phyloP scores from a whole-genome alignment of 495 filamentous ascomycete species.

The Penicillium cataractarum region DNA sequence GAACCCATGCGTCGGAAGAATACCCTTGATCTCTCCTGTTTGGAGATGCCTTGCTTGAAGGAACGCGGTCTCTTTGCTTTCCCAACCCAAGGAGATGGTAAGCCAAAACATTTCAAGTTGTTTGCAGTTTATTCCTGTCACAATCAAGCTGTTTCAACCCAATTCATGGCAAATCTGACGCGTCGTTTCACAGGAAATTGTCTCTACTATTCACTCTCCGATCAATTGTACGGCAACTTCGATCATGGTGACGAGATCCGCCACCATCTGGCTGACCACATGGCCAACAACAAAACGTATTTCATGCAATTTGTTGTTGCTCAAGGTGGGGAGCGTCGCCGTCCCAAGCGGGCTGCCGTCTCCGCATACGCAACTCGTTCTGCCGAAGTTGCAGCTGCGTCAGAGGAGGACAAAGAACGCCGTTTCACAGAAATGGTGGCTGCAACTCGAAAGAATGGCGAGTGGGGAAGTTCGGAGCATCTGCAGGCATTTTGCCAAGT shows the following conservation, averaged over 20 bases:
- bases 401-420: slow-evolving; percentile 60
- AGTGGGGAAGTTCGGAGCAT: slow-evolving; percentile 74
- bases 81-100: slow-evolving; percentile 53
- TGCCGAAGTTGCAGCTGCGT: slow-evolving; percentile 44
- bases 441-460: slow-evolving; percentile 62
- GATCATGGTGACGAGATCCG: slow-evolving; percentile 62
- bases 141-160: neutral
- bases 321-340: slow-evolving; percentile 62
- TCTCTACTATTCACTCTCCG: slow-evolving; percentile 76
- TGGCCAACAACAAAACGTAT: slow-evolving; percentile 59
- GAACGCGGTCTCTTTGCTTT: slow-evolving; percentile 46
- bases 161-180: slow-evolving; percentile 20
- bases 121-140: neutral
- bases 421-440: slow-evolving; percentile 65
- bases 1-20: slow-evolving; percentile 25
- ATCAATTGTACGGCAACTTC: slow-evolving; percentile 72
- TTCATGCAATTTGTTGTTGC: slow-evolving; percentile 71
- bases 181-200: slow-evolving; percentile 62
- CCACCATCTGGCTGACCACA: slow-evolving; percentile 61
- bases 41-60: slow-evolving; percentile 44
- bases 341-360: slow-evolving; percentile 62
- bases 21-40: slow-evolving; percentile 28
- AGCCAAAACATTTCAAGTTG: slow-evolving; percentile 1
- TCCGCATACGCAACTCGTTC: slow-evolving; percentile 45
- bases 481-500: slow-evolving; percentile 68